Conservation (phyloP, 129 eudicot genomes). For the Escallonia herrerae region DNA sequence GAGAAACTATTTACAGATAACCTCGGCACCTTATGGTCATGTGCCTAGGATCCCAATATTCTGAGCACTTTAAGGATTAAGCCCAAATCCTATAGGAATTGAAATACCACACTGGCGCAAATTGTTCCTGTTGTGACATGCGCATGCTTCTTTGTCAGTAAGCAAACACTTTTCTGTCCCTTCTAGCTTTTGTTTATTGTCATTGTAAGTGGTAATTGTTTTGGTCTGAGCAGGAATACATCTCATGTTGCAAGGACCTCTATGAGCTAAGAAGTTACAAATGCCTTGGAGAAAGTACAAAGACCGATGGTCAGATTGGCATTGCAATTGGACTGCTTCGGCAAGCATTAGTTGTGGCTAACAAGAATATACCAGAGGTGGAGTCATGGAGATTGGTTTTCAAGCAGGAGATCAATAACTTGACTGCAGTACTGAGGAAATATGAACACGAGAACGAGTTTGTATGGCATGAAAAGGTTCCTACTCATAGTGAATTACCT, state of each 20-base stretch:
- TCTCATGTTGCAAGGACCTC: slow-evolving; percentile 33
- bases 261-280: slow-evolving; percentile 54
- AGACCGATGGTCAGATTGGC: slow-evolving; percentile 41
- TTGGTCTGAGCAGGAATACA: slow-evolving; percentile 44
- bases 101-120: no score
- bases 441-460: slow-evolving; percentile 64
- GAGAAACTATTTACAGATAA: no score
- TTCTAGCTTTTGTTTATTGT: no score
- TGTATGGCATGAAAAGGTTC: slow-evolving; percentile 56
- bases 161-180: no score
- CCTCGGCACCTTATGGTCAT: no score
- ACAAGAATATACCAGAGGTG: slow-evolving; percentile 33
- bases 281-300: slow-evolving; percentile 42
- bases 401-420: slow-evolving; percentile 34
- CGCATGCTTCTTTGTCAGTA: no score
- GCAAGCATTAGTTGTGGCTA: slow-evolving; percentile 19
- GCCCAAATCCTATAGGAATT: no score
- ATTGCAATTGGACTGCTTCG: slow-evolving; percentile 49
- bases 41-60: no score
- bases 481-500: slow-evolving; percentile 47
- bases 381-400: slow-evolving; percentile 47
- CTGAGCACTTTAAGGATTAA: no score
- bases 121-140: no score
- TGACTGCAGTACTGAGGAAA: slow-evolving; percentile 30
- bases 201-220: not conserved